Percentiles rank a stretch among this genome's conserved stretches.
phyloP scores from a whole-genome alignment of 1,284 basidiomycete species.

The Kwoniella shivajii region DNA sequence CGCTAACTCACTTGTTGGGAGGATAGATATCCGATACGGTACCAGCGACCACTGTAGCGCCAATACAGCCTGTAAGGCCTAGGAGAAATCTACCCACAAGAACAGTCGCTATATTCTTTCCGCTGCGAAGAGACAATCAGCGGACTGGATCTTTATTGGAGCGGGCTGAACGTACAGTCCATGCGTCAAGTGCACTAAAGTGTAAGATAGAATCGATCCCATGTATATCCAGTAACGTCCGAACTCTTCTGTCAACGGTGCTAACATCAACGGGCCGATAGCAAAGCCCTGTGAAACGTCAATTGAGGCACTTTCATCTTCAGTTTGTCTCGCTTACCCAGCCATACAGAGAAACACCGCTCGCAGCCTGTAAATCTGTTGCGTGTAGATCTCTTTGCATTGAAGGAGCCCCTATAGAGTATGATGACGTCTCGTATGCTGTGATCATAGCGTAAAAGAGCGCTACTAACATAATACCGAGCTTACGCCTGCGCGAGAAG shows the following conservation, averaged over 20 bases:
- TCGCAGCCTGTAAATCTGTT: conserved; percentile 63
- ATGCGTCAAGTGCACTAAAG: conserved; percentile 63
- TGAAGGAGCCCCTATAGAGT: conserved; percentile 61
- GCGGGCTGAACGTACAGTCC: conserved; percentile 60
- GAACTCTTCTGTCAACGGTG: conserved; percentile 75
- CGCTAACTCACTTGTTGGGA: conserved; percentile 63
- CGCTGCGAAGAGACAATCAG: conserved; percentile 48
- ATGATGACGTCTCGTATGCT: conserved; percentile 63
- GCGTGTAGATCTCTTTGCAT: conserved; percentile 69
- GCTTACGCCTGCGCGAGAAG: conserved; percentile 60
- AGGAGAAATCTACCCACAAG: conserved; percentile 69
- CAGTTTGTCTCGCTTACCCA: conserved; percentile 27
- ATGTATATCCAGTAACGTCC: conserved; percentile 73
- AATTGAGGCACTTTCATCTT: background rate
- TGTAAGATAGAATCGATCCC: conserved; percentile 61
- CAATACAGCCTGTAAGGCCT: conserved; percentile 65
- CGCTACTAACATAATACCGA: conserved; percentile 63
- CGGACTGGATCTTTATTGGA: background rate
- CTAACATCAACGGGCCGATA: conserved; percentile 67
- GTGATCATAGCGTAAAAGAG: conserved; percentile 62
- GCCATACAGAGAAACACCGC: conserved; percentile 65
- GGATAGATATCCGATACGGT: conserved; percentile 72
- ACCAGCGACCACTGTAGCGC: conserved; percentile 76
- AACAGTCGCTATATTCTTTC: conserved; percentile 69
- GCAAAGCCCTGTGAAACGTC: conserved; percentile 63